These are phyloP conservation scores for Parietaria judaica DNA, from an alignment of 306 rosid genomes.

Conservation along the genomic window DNA sequence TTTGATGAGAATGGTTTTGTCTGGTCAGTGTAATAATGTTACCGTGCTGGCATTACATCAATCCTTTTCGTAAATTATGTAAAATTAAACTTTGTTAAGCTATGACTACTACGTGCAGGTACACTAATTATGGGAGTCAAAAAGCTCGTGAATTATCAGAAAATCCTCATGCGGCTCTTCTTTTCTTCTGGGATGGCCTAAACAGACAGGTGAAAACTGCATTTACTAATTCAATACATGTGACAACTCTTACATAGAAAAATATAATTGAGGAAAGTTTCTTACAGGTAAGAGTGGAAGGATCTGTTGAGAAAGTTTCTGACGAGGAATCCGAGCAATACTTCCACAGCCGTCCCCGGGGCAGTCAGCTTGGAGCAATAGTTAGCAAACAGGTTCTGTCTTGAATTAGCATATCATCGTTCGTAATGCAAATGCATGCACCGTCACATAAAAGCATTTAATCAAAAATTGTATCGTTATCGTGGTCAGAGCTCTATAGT, in stretches of 20 bases:
- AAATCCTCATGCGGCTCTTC: conserved; percentile 82
- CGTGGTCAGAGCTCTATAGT: conserved; percentile 64
- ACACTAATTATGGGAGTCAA: conserved; percentile 83
- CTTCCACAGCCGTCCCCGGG: conserved; percentile 93
- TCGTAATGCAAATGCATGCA: no score
- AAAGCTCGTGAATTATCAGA: conserved; percentile 66
- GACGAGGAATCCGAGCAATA: conserved; percentile 83
- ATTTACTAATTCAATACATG: conserved; percentile 4
- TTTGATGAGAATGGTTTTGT: conserved; percentile 84
- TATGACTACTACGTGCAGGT: conserved; percentile 44
- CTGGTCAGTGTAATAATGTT: conserved; percentile 49
- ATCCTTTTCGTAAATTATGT: conserved; percentile 3
- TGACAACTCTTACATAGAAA: background rate
- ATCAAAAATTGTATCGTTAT: background rate
- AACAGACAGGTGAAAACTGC: conserved; percentile 56
- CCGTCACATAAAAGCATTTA: background rate
- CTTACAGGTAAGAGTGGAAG: conserved; percentile 78
- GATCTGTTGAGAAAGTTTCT: conserved; percentile 73
- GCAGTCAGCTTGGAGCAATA: conserved; percentile 95
- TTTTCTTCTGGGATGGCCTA: conserved; percentile 84
- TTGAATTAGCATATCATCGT: background rate
- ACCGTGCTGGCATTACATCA: conserved; percentile 13
- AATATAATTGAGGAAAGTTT: no score
- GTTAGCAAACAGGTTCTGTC: conserved; percentile 85
- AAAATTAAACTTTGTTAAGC: conserved; percentile 16